These are phyloP conservation scores for Pythium monospermum DNA, from an alignment of 352 stramenopile species.

Conservation along the genomic window DNA sequence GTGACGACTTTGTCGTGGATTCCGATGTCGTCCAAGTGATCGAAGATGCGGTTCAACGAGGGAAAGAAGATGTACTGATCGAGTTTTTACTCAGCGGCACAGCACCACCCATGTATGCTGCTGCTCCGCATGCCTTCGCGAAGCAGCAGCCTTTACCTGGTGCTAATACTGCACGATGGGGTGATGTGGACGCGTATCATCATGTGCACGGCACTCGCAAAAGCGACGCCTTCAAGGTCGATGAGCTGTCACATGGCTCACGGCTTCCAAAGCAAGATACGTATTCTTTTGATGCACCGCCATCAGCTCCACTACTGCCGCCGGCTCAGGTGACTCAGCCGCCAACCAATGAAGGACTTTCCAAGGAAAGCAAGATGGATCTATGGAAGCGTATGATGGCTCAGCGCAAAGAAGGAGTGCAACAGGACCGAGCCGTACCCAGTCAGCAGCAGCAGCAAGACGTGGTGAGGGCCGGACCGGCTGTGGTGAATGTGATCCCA, in stretches of 20 bases:
- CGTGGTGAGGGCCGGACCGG: neutral
- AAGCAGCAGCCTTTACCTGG: neutral
- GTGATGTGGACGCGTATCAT: no score
- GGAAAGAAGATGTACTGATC: slow-evolving; percentile 17
- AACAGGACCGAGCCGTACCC: slow-evolving; percentile 9
- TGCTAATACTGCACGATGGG: no score
- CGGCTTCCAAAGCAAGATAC: neutral
- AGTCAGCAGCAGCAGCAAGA: neutral
- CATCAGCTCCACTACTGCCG: neutral
- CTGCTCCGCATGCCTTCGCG: neutral
- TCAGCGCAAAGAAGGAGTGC: slow-evolving; percentile 33
- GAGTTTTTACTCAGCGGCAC: slow-evolving; percentile 25
- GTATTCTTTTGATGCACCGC: no score
- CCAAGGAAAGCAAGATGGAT: slow-evolving; percentile 51
- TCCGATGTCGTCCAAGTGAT: slow-evolving; percentile 11
- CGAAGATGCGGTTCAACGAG: slow-evolving; percentile 19
- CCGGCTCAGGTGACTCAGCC: no score
- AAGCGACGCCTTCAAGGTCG: neutral
- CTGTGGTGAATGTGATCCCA: neutral
- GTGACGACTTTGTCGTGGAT: slow-evolving; percentile 23
- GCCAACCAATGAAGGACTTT: slow-evolving; percentile 14
- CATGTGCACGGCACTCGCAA: no score
- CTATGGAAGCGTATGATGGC: slow-evolving; percentile 62
- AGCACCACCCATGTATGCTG: no score
- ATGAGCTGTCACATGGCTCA: neutral